Evolutionary conservation across 192 early-diverging fungal species (phyloP), one percentile per base, ranked within the genome.

Genomic region (Lunasporangiospora selenospora): DNA sequence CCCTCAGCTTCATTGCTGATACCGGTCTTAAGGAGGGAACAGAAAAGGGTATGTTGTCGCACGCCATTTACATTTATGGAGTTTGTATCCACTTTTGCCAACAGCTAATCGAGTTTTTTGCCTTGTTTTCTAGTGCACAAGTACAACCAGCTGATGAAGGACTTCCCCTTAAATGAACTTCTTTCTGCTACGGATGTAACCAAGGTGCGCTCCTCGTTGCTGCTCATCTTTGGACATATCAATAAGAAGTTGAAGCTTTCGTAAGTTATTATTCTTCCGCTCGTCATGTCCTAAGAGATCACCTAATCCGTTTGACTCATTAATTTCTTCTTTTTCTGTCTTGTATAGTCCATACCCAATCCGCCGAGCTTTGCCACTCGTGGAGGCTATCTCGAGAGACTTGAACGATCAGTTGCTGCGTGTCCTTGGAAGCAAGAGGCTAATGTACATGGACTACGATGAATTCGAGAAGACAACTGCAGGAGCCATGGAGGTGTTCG

Each of bases 71-170:
- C 11, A 34, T 52, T 29, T 16, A 33, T 52, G 31, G 9, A 32
- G 16, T 16, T 52, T 10, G 29, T 8, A 16, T 52, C 19, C 29
- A 2, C 6, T 8, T 6, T 11, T 31, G 16, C 13, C 8, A 8
- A 27, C 34, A 24, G 34, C 6, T 33, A 56, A 40, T 45, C 30
- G 8, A 41, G 8, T 37, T n/a, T 45, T 9, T 61, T 38, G 15
- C 30, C 31, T 58, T 38, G 29, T 23, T 38, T 34, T 23, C 33
- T 54, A 62, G 96, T 98, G 6, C 81, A 84, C 63, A 94, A 91
- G 59, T 99, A 97, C 87, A 99, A 98, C 71, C 90, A 90, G 64
- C 83, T 99, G 33, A 99, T 99, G 96, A 94, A 92, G 77, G 97
- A 99, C 49, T 99, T 99, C 53, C 98, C 98, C 16, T 77, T 99